Base-by-base conservation (phyloP, 441 rosid genomes). In the Erodium texanum region DNA sequence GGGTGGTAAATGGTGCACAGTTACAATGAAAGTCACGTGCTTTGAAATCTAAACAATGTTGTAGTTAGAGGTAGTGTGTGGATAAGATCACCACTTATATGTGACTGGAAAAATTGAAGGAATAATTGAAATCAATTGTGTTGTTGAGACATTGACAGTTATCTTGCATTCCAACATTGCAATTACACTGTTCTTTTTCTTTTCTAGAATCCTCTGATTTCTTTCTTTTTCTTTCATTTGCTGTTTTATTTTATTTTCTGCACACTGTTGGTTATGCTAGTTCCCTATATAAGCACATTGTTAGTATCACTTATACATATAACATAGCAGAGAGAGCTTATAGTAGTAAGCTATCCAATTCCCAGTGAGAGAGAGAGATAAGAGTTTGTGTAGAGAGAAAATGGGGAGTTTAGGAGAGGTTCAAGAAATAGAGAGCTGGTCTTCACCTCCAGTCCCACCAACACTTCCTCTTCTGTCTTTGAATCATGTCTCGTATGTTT, bases 401-500 rank as follows among this genome's bases (percentile, higher is more conserved):
- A 64, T 64, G 43, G 67, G 43, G 14, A 34, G 36, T 5, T 29
- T 24, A 20, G 67, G 48, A 34, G 67, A 64, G 48, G 23, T 29
- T 34, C 41, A n/a, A n/a, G 48, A 64, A 12, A 64, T 3, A 15
- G 58, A 50, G 58, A 50, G 19, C 20, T 50, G 58, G 48, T 64
- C 36, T 27, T 16, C 38, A n/a, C 34, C 67, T 24, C 34, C 67
- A 3, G 3, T 19, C 3, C 34, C 50, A 7, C 36, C 50, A 16
- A 12, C 34, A 65, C n/a, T 62, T 56, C 69, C 69, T 52, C 29
- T 65, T 61, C 34, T 71, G 52, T 64, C 65, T 3, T 9, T 71
- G 69, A 71, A 71, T 65, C 74, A 71, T 43, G 74, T 71, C 0
- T 71, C 74, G 1, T 71, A 18, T 59, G 48, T 66, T 10, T 71